Evolutionary conservation across 306 rosid species (phyloP).

Genomic region (Biancaea sappan): DNA sequence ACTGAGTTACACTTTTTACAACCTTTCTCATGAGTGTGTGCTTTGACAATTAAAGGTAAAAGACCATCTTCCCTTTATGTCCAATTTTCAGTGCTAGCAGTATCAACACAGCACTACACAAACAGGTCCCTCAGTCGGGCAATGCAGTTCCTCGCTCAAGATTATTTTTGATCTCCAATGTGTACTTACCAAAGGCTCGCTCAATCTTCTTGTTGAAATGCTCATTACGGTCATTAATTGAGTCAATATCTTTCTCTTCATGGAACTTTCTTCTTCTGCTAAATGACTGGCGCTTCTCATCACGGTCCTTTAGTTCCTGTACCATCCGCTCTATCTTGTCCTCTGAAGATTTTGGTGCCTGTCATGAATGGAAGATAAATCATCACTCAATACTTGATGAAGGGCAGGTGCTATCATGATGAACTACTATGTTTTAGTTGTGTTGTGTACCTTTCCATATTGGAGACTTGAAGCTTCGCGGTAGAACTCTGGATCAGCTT

Average conservation of each 20-base stretch:
- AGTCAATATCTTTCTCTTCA: slow-evolving; percentile 97
- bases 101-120: not conserved
- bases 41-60: not conserved
- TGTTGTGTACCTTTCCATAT: slow-evolving; percentile 78
- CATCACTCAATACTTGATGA: slow-evolving; percentile 1
- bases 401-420: slow-evolving; percentile 12
- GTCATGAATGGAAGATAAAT: slow-evolving; percentile 30
- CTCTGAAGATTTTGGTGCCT: slow-evolving; percentile 84
- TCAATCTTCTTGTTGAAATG: slow-evolving; percentile 98
- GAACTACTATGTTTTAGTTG: slow-evolving; percentile 16
- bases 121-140: slow-evolving; percentile 66
- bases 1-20: not conserved
- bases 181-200: slow-evolving; percentile 97
- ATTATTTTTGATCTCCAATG: slow-evolving; percentile 95
- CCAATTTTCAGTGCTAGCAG: not conserved
- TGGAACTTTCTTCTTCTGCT: slow-evolving; percentile 89
- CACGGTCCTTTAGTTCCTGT: slow-evolving; percentile 87
- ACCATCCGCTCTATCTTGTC: slow-evolving; percentile 93
- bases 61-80: not conserved
- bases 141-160: slow-evolving; percentile 99
- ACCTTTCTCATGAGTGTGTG: not conserved
- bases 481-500: slow-evolving; percentile 96
- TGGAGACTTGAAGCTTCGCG: slow-evolving; percentile 98
- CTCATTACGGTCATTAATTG: slow-evolving; percentile 95
- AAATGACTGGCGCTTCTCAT: slow-evolving; percentile 73